These are phyloP conservation scores for Haplographium delicatum DNA, from an alignment of 495 filamentous ascomycete species.

Conservation along the genomic window DNA sequence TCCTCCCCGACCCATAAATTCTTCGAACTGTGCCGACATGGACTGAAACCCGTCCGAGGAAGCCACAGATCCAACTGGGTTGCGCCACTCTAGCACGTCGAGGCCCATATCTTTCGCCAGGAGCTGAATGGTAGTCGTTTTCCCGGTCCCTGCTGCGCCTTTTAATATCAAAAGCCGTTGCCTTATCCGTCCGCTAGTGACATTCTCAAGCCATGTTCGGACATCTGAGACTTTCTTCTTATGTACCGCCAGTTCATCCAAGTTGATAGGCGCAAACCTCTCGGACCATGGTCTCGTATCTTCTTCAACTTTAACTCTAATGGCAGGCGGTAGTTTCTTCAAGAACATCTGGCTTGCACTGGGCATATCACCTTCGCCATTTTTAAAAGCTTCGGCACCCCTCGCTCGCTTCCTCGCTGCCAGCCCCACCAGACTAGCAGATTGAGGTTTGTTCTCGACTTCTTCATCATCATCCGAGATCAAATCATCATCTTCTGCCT, in stretches of 20 bases:
- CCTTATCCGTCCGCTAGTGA: constrained; percentile 55
- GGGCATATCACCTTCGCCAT: constrained; percentile 14
- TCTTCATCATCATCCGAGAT: constrained; percentile 48
- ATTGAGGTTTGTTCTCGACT: constrained; percentile 32
- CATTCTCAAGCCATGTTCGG: constrained; percentile 69
- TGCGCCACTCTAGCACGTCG: constrained; percentile 85
- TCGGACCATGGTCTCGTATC: constrained; percentile 78
- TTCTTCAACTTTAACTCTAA: constrained; percentile 23
- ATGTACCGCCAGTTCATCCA: constrained; percentile 87
- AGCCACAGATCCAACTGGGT: constrained; percentile 60
- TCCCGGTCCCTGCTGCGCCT: constrained; percentile 88
- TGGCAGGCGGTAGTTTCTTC: constrained; percentile 13
- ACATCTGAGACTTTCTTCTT: constrained; percentile 91
- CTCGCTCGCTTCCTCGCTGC: constrained; percentile 38
- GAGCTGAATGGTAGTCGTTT: constrained; percentile 78
- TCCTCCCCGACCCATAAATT: constrained; percentile 76
- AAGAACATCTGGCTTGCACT: constrained; percentile 36
- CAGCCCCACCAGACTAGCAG: constrained; percentile 38
- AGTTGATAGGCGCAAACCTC: constrained; percentile 62
- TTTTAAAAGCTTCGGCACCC: constrained; percentile 12
- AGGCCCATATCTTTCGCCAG: constrained; percentile 67
- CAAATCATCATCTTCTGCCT: constrained; percentile 20
- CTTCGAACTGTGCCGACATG: constrained; percentile 73
- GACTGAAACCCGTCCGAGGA: constrained; percentile 56
- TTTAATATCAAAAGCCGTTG: constrained; percentile 78